Percentiles rank a stretch among this genome's conserved stretches.
Conservation (phyloP, 352 stramenopile genomes). For the Plasmopara viticola region DNA sequence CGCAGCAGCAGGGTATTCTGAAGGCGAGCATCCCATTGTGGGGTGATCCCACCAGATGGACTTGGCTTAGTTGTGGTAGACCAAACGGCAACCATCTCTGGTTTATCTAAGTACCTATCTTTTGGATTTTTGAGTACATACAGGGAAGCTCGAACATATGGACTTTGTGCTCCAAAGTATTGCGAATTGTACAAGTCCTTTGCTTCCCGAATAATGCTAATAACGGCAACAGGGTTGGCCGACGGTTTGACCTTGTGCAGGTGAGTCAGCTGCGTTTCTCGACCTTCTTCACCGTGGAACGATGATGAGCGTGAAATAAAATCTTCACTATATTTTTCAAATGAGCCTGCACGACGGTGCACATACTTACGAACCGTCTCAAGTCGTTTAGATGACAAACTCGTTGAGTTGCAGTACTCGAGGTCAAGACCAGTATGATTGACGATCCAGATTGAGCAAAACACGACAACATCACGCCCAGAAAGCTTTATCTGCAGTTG, state of each 20-base stretch:
- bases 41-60: conserved; percentile 61
- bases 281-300: conserved; percentile 38
- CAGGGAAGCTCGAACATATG: conserved; percentile 75
- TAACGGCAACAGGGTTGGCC: conserved; percentile 72
- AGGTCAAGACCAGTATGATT: conserved; percentile 82
- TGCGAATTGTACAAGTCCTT: conserved; percentile 80
- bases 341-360: conserved; percentile 38
- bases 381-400: conserved; percentile 61
- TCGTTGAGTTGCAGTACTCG: conserved; percentile 82
- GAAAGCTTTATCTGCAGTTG: conserved; percentile 79
- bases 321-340: conserved; percentile 46
- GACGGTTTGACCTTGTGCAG: conserved; percentile 74
- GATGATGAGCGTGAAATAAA: conserved; percentile 64
- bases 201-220: conserved; percentile 74
- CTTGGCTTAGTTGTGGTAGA: conserved; percentile 73
- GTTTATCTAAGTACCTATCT: conserved; percentile 69
- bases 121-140: conserved; percentile 79
- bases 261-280: conserved; percentile 48
- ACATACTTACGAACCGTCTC: conserved; percentile 73
- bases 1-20: conserved; percentile 76
- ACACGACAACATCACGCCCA: conserved; percentile 76
- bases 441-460: conserved; percentile 85
- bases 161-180: conserved; percentile 81
- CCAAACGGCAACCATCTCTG: conserved; percentile 72
- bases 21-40: conserved; percentile 67